Evolutionary conservation across 164 flowering plant genomes (phyloP).

Genomic region (Chimonanthus salicifolius): DNA sequence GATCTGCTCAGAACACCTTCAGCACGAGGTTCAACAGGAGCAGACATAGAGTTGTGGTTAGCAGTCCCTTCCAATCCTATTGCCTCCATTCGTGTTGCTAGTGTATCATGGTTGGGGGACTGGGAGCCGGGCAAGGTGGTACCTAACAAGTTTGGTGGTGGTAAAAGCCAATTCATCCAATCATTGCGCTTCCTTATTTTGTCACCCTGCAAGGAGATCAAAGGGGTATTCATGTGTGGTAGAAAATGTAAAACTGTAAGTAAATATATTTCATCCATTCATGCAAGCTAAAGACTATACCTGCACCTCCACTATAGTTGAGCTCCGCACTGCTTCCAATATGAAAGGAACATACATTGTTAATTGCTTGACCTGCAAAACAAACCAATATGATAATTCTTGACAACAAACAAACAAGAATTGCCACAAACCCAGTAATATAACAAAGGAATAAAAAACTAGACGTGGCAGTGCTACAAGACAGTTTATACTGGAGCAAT

Average conservation of each 20-base stretch:
- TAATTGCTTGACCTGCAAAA: constrained; percentile 49
- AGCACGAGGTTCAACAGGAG: constrained; percentile 13
- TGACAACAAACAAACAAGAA: too few relatives aligned
- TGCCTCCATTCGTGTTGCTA: constrained; percentile 26
- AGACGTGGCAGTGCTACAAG: too few relatives aligned
- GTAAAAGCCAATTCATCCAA: constrained; percentile 49
- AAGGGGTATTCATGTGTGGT: constrained; percentile 19
- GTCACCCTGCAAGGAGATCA: constrained; percentile 57
- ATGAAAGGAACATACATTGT: constrained; percentile 39
- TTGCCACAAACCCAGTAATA: too few relatives aligned
- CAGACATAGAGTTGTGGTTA: constrained; percentile 15
- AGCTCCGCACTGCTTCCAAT: constrained; percentile 45
- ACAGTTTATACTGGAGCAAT: too few relatives aligned
- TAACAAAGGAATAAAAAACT: too few relatives aligned
- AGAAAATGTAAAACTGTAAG: constrained; percentile 19
- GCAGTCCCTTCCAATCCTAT: constrained; percentile 29
- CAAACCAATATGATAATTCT: constrained; percentile 3
- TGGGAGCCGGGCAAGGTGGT: constrained; percentile 11
- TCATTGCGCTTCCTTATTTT: constrained; percentile 52
- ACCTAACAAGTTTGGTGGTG: constrained; percentile 14
- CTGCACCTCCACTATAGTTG: constrained; percentile 57
- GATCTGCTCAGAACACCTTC: constrained; percentile 17
- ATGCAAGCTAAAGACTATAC: constrained; percentile 17
- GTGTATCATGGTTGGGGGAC: constrained; percentile 13
- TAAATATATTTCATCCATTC: too few relatives aligned